phyloP scores from a whole-genome alignment of 169 alveolate species.

The Sarcocystis neurona region DNA sequence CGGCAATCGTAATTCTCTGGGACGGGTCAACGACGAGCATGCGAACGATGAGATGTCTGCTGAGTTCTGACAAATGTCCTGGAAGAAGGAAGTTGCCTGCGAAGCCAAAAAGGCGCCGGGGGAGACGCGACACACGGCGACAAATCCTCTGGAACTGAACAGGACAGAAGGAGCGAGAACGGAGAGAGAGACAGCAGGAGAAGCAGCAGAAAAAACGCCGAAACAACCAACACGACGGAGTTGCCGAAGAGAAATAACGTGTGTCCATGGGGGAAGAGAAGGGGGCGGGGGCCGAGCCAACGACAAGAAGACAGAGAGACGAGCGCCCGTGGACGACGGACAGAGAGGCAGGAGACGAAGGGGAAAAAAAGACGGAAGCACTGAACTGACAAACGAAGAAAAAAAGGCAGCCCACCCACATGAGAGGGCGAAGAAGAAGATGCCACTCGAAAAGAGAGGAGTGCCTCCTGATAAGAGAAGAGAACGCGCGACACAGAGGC shows the following conservation, averaged over 20 bases:
- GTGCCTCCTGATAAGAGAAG: too few relatives aligned
- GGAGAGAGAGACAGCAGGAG: not conserved
- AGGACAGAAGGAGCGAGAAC: not conserved
- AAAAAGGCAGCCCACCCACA: too few relatives aligned
- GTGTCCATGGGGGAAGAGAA: too few relatives aligned
- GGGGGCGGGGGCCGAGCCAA: not conserved
- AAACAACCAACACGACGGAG: not conserved
- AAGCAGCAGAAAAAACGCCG: not conserved
- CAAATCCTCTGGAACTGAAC: not conserved
- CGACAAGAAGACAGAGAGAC: not conserved
- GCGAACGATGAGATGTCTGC: constrained; percentile 62
- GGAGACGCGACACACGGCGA: not conserved
- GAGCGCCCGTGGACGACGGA: not conserved
- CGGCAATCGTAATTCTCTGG: constrained; percentile 69
- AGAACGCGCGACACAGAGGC: not conserved
- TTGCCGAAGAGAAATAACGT: too few relatives aligned
- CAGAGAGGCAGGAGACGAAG: not conserved
- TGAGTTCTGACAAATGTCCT: constrained; percentile 78
- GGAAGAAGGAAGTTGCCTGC: constrained; percentile 83
- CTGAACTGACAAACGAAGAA: too few relatives aligned
- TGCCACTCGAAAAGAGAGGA: too few relatives aligned
- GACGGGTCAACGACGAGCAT: constrained; percentile 80
- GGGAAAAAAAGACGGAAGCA: too few relatives aligned
- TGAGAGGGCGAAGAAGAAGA: too few relatives aligned
- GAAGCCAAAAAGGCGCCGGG: not conserved